These are phyloP conservation scores for Tetragonia tetragonoides DNA, from an alignment of 148 eudicot species.

Conservation along the genomic window DNA sequence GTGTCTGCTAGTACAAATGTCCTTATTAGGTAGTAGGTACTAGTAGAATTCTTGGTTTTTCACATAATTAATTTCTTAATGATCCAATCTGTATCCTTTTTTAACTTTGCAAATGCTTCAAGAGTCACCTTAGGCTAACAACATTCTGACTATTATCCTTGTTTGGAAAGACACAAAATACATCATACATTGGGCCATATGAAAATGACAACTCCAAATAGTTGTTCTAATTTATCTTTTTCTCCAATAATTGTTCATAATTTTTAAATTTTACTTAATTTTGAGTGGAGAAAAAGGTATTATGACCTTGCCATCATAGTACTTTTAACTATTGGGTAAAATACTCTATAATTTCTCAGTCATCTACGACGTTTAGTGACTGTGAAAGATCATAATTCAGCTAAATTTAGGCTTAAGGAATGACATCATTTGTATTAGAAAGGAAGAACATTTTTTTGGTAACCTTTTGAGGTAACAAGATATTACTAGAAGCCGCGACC, in stretches of 20 bases:
- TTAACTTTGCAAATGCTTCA: constrained; percentile 18
- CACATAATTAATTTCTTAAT: background rate
- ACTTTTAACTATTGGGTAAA: background rate
- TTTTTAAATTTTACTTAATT: background rate
- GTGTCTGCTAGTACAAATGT: background rate
- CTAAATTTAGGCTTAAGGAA: background rate
- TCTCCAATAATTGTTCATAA: background rate
- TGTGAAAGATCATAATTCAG: background rate
- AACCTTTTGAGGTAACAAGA: background rate
- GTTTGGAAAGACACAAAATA: constrained; percentile 7
- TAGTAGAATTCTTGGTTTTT: background rate
- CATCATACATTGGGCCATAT: background rate
- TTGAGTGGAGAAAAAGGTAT: background rate
- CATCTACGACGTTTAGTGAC: background rate
- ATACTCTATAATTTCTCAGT: background rate
- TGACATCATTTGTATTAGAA: background rate
- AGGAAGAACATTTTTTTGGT: background rate
- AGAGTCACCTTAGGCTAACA: constrained; percentile 19
- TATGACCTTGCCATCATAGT: background rate
- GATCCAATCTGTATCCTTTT: background rate
- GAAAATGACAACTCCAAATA: constrained; percentile 12
- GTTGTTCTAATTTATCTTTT: background rate
- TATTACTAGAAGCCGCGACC: background rate
- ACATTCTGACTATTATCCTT: background rate
- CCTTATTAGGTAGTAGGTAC: background rate